Evolutionary conservation across 768 basidiomycete species (phyloP).

Genomic region (Hypholoma sublateritium): DNA sequence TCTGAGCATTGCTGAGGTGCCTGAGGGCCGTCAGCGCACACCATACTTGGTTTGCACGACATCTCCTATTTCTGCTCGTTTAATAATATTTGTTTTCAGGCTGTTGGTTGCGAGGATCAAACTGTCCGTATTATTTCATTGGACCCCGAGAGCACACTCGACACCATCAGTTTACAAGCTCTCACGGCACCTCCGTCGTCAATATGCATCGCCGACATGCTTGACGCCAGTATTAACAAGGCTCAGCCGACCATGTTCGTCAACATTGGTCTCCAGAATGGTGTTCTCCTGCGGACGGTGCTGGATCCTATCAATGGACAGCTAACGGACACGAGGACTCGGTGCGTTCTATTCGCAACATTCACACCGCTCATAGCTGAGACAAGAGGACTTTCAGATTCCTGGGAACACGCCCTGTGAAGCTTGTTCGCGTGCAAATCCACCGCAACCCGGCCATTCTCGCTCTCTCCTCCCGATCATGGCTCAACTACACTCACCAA

Average conservation of each 20-base stretch:
- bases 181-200: conserved; percentile 96
- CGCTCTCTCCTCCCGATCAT: conserved; percentile 96
- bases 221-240: conserved; percentile 97
- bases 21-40: too few species aligned
- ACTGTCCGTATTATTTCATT: conserved; percentile 97
- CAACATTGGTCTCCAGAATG: conserved; percentile 96
- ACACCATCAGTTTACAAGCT: conserved; percentile 95
- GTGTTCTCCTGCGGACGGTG: conserved; percentile 92
- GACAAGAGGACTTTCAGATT: conserved; percentile 50
- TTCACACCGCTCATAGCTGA: too few species aligned
- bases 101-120: conserved; percentile 98
- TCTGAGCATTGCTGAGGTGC: conserved; percentile 92
- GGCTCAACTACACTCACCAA: conserved; percentile 97
- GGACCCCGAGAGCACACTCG: conserved; percentile 93
- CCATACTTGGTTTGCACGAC: conserved; percentile 88
- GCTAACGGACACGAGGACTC: conserved; percentile 92
- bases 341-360: conserved; percentile 43
- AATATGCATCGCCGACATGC: conserved; percentile 97
- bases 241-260: conserved; percentile 94
- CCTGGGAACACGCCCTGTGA: conserved; percentile 90
- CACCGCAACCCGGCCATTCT: conserved; percentile 89
- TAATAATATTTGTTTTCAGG: conserved; percentile 44
- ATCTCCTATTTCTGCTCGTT: conserved; percentile 24
- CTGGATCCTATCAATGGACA: conserved; percentile 94
- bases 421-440: conserved; percentile 81